These are phyloP conservation scores for Paracoccidioides brasiliensis DNA, from an alignment of 2,329 filamentous ascomycete species.

Conservation along the genomic window DNA sequence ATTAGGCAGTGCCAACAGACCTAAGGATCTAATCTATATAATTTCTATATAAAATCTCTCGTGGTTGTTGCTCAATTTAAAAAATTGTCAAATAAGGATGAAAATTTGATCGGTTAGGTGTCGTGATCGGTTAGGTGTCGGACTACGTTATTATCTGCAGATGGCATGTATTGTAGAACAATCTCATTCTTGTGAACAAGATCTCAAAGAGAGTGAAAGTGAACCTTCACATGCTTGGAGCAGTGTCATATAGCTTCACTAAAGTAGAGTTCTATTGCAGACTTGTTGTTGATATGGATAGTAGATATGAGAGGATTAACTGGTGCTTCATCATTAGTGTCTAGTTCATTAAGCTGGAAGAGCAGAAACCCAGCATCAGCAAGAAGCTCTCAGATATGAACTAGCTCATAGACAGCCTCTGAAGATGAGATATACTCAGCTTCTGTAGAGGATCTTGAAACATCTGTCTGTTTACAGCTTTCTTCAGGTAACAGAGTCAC, in stretches of 20 bases:
- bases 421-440: background rate
- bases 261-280: background rate
- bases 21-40: too few species aligned
- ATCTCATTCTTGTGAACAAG: slow-evolving; percentile 13
- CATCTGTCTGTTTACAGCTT: background rate
- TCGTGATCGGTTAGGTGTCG: too few species aligned
- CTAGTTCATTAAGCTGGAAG: background rate
- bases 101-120: too few species aligned
- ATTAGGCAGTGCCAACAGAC: too few species aligned
- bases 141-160: background rate
- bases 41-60: too few species aligned
- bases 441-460: background rate
- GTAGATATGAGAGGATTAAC: background rate
- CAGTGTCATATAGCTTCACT: too few species aligned
- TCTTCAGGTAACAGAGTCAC: background rate
- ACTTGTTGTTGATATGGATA: background rate
- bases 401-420: background rate
- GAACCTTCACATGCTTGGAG: slow-evolving; percentile 1
- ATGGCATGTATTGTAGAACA: background rate
- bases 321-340: too few species aligned
- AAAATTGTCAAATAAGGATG: too few species aligned
- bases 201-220: slow-evolving; percentile 4
- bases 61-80: too few species aligned
- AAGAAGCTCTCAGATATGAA: background rate
- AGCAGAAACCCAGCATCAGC: background rate